Evolutionary conservation across 179 eudicot genomes (phyloP), one percentile per base, ranked within the genome.

Genomic region (Carnegiea gigantea): DNA sequence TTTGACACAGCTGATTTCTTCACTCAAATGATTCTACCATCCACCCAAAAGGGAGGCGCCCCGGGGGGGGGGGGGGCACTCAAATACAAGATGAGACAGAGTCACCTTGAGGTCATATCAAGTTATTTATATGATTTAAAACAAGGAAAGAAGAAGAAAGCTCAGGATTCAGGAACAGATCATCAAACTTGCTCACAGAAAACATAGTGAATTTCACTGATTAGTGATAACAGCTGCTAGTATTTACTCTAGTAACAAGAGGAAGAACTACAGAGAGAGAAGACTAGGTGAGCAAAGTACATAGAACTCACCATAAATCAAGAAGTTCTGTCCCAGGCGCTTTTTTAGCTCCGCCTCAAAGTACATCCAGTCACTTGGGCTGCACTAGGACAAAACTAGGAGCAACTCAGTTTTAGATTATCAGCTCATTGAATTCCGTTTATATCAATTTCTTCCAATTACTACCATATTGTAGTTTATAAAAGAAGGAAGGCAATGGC

Each of bases 311-410:
- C 99, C 99, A 77, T 91, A 89, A 33, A 96, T 92, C 78, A 96
- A 86, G 78, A 96, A 96, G 77, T 88, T 93, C 78, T 89, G 89
- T 79, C 98, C 99, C 82, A 96, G 74, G 15, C 97, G 93, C 88
- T 90, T 94, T 85, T 94, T 94, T 89, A 94, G 79, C 84, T 94
- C 97, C 70, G 93, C 93, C 86, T 94, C 93, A 81, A 93, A 91
- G 85, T 96, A 96, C 77, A 92, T 93, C 99, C 99, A 96, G 76
- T 96, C 99, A 90, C 92, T 96, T 79, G 99, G 97, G 93, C 99
- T 96, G 95, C 93, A 88, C 85, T 79, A 85, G 75, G 80, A 88
- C 65, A 81, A 33, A 79, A 67, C 48, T n/a, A 18, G 78, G 40
- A 36, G 76, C 80, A 75, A 80, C 76, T 78, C 48, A 51, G 73